Base-by-base conservation (phyloP, 495 filamentous ascomycete genomes). In the Penicillium verhagenii region DNA sequence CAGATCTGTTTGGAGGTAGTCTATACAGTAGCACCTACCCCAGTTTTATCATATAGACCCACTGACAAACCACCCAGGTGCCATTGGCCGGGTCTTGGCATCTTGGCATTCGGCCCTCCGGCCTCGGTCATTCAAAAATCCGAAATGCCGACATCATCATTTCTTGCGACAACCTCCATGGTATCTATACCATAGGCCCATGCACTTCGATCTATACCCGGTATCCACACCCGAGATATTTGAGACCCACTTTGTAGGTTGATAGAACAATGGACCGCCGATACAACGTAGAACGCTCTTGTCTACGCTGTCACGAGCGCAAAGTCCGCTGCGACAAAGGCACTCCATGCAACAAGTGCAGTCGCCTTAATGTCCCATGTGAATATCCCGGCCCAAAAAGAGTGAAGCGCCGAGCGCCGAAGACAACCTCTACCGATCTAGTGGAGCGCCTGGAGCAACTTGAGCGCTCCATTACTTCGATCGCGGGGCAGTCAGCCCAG, bases 321-420 rank as follows among this genome's bases (percentile, higher is more conserved):
- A 74, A 74, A 44, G 60, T 75, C 53, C 59, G 63, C 16, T 75
- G 72, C 50, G 68, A 74, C 58, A 72, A 64, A 38, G 40, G 37
- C 13, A 29, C 48, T 5, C 71, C 71, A 19, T 75, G 71, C 46
- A 56, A 29, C 28, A 60, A 57, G 54, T 75, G 72, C 40, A 24
- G 51, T 1, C 59, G 62, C 3, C 43, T 55, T 2, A 62, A 62
- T 9, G 42, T 61, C 6, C 5, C 56, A 16, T 75, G 72, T 42
- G 52, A 62, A 5, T 75, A 72, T 33, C 72, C 72, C 0, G 68
- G 68, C 6, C 59, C 60, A 2, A 64, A 56, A 10, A 56, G 58
- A 19, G 57, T 49, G 28, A 70, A 69, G 28, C 59, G 69, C 19
- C 66, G 60, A 23, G n/a, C 66, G 1, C 54, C 66, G 9, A 69